phyloP scores from a whole-genome alignment of 768 basidiomycete species.

The Lyophyllum shimeji region DNA sequence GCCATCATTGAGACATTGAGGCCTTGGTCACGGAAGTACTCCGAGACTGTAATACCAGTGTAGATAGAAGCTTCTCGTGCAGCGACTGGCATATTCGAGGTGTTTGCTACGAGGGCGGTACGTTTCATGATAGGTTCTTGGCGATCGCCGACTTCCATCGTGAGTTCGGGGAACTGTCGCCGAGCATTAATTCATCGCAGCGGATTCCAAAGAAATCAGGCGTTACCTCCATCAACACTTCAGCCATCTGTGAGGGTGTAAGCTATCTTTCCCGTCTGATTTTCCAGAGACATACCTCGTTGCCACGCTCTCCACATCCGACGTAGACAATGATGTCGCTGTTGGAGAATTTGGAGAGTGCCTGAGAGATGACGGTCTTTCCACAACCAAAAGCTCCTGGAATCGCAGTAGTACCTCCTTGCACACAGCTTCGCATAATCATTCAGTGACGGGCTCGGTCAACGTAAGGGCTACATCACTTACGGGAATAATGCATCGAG shows the following conservation, averaged over 20 bases:
- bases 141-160: slow-evolving; percentile 87
- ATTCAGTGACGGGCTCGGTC: background rate
- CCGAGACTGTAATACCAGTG: slow-evolving; percentile 97
- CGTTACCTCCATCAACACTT: slow-evolving; percentile 94
- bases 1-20: slow-evolving; percentile 99
- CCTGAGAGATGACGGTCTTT: slow-evolving; percentile 98
- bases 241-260: slow-evolving; percentile 68
- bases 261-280: background rate
- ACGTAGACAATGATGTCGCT: slow-evolving; percentile 99
- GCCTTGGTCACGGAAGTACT: slow-evolving; percentile 99
- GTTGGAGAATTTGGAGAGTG: slow-evolving; percentile 97
- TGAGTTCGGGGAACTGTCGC: slow-evolving; percentile 82
- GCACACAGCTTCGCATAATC: slow-evolving; percentile 69
- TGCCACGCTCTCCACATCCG: slow-evolving; percentile 98
- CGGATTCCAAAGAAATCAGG: background rate
- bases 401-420: slow-evolving; percentile 96
- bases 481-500: slow-evolving; percentile 96
- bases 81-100: slow-evolving; percentile 99
- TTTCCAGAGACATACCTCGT: slow-evolving; percentile 59
- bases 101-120: slow-evolving; percentile 97
- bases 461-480: slow-evolving; percentile 26
- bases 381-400: slow-evolving; percentile 99
- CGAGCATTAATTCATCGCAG: slow-evolving; percentile 2
- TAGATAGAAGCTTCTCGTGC: slow-evolving; percentile 99
- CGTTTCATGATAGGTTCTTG: slow-evolving; percentile 99